Evolutionary conservation across 2,329 filamentous ascomycete species (phyloP).

Genomic region (Nectriaceae sp.): DNA sequence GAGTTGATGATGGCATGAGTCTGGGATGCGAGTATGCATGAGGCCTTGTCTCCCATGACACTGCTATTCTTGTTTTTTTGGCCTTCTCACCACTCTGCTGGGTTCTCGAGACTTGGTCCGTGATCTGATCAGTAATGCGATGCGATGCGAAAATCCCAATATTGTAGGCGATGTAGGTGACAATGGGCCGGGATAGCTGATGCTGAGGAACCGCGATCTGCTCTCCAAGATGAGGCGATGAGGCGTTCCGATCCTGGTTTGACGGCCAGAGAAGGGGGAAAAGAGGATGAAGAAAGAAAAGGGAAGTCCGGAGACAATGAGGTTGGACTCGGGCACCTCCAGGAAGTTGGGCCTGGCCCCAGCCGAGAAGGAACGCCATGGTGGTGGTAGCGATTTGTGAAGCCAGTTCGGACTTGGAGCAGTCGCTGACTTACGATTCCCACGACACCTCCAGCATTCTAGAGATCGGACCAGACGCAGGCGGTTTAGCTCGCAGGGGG

Average conservation of each 20-base stretch:
- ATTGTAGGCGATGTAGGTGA: background rate
- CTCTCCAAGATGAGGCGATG: background rate
- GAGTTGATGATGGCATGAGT: conserved; percentile 1
- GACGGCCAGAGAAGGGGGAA: background rate
- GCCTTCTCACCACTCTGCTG: too few species aligned
- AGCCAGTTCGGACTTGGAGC: background rate
- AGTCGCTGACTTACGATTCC: conserved; percentile 21
- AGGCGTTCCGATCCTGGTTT: background rate
- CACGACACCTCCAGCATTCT: conserved; percentile 19
- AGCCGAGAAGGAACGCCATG: background rate
- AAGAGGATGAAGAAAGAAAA: background rate
- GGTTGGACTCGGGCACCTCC: too few species aligned
- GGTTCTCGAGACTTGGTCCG: too few species aligned
- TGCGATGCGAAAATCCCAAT: background rate
- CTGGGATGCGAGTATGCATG: background rate
- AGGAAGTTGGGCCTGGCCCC: too few species aligned
- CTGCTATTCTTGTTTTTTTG: too few species aligned
- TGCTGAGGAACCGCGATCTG: background rate
- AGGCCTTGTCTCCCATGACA: background rate
- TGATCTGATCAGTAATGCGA: too few species aligned
- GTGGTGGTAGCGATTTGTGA: background rate
- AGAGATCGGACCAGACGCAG: conserved; percentile 29
- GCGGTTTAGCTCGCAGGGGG: conserved; percentile 23
- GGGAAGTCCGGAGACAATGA: too few species aligned
- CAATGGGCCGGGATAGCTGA: background rate